Percentiles rank a stretch among this genome's conserved stretches.
Conservation (phyloP, 2,329 filamentous ascomycete genomes). For the Alternaria sp. region DNA sequence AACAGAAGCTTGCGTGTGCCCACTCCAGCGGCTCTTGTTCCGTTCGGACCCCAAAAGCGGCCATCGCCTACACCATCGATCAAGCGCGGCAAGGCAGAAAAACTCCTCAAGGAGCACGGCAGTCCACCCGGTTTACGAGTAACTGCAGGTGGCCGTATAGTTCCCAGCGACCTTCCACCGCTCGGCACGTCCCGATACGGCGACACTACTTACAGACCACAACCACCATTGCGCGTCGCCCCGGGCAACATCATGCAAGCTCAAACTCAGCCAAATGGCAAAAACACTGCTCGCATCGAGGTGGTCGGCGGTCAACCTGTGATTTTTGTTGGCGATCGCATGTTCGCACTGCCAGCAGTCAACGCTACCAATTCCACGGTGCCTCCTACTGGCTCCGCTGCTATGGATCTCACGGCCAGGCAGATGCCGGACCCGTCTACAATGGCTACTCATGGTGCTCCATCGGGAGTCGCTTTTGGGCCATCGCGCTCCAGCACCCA, state of each 20-base stretch:
- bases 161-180: conserved; percentile 57
- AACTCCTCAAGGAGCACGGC: conserved; percentile 61
- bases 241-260: conserved; percentile 37
- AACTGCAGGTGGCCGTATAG: conserved; percentile 62
- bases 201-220: conserved; percentile 43
- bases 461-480: conserved; percentile 20
- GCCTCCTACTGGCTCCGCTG: conserved; percentile 17
- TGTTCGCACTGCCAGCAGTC: conserved; percentile 45
- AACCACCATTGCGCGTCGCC: conserved; percentile 32
- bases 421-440: conserved; percentile 19
- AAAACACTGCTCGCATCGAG: conserved; percentile 39
- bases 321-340: conserved; percentile 43
- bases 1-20: conserved; percentile 40
- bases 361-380: conserved; percentile 26
- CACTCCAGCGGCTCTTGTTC: conserved; percentile 25
- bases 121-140: conserved; percentile 61
- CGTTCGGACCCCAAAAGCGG: conserved; percentile 42
- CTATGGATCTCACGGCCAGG: conserved; percentile 29
- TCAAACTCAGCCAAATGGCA: conserved; percentile 33
- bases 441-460: conserved; percentile 23
- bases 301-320: conserved; percentile 45
- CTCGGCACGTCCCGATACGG: conserved; percentile 43
- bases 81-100: conserved; percentile 60
- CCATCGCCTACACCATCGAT: conserved; percentile 61
- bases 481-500: conserved; percentile 32